Percentiles rank a stretch among this genome's conserved stretches.
Conservation (phyloP, 768 basidiomycete genomes). For the Pleurotus eryngii region DNA sequence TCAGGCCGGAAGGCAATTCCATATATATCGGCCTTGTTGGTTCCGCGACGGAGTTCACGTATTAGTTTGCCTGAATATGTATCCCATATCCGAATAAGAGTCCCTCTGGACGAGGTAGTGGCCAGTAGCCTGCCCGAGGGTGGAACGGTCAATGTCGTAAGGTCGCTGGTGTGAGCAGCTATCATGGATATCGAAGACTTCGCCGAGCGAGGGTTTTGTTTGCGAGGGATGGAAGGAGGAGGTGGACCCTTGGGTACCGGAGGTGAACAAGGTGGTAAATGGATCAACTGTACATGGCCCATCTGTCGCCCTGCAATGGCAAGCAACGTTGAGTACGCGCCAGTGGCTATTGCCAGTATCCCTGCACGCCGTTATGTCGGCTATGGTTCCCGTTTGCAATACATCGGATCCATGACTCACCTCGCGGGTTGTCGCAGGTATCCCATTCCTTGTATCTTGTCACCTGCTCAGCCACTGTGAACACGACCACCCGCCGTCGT, state of each 20-base stretch:
- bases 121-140: constrained; percentile 78
- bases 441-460: constrained; percentile 76
- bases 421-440: constrained; percentile 82
- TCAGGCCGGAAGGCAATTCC: constrained; percentile 86
- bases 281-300: constrained; percentile 86
- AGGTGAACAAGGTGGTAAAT: constrained; percentile 75
- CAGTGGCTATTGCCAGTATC: constrained; percentile 77
- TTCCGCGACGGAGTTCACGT: constrained; percentile 79
- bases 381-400: not conserved
- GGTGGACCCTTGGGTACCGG: constrained; percentile 58
- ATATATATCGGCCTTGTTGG: constrained; percentile 89
- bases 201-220: constrained; percentile 51
- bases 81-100: constrained; percentile 87
- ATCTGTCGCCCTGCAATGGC: constrained; percentile 82
- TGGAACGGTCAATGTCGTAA: constrained; percentile 76
- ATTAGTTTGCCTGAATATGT: constrained; percentile 66
- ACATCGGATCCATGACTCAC: constrained; percentile 35
- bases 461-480: constrained; percentile 62
- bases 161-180: constrained; percentile 74
- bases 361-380: constrained; percentile 35
- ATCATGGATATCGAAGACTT: constrained; percentile 79
- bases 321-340: constrained; percentile 74
- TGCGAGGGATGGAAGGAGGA: constrained; percentile 45
- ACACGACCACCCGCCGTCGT: constrained; percentile 75
- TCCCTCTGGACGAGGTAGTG: constrained; percentile 81